phyloP scores from a whole-genome alignment of 176 grass and related monocot genomes.

The Thinopyrum elongatum region DNA sequence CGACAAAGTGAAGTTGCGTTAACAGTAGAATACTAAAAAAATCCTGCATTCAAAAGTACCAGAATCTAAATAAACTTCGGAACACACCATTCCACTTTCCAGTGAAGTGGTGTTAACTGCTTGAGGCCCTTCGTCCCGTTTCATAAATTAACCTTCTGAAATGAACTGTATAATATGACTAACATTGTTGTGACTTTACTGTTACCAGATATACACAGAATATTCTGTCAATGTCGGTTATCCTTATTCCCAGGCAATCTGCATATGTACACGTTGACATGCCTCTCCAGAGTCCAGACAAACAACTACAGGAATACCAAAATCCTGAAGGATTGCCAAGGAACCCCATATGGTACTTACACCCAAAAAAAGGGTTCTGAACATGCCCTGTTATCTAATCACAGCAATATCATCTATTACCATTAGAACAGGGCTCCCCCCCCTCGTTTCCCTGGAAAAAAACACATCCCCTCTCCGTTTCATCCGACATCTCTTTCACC shows the following conservation, averaged over 20 bases:
- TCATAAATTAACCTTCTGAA: neutral
- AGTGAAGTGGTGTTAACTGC: conserved; percentile 1
- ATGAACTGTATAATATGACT: conserved; percentile 3
- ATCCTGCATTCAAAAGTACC: neutral
- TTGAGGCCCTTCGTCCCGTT: neutral
- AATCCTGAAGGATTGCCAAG: neutral
- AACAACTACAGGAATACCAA: neutral
- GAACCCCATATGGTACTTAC: neutral
- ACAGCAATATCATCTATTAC: neutral
- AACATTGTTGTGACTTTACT: conserved; percentile 6
- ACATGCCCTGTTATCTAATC: neutral
- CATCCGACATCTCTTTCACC: neutral
- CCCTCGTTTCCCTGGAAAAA: neutral
- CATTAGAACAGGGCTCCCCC: neutral
- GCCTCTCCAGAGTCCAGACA: neutral
- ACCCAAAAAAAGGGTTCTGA: neutral
- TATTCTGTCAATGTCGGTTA: neutral
- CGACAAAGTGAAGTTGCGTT: neutral
- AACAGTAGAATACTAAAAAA: neutral
- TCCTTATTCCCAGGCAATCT: neutral
- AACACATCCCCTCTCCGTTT: neutral
- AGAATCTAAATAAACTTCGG: neutral
- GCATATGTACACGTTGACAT: neutral
- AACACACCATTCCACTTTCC: neutral
- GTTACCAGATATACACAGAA: conserved; percentile 13